Evolutionary conservation across 352 stramenopile species (phyloP).

Genomic region (Pythium utonaiense): DNA sequence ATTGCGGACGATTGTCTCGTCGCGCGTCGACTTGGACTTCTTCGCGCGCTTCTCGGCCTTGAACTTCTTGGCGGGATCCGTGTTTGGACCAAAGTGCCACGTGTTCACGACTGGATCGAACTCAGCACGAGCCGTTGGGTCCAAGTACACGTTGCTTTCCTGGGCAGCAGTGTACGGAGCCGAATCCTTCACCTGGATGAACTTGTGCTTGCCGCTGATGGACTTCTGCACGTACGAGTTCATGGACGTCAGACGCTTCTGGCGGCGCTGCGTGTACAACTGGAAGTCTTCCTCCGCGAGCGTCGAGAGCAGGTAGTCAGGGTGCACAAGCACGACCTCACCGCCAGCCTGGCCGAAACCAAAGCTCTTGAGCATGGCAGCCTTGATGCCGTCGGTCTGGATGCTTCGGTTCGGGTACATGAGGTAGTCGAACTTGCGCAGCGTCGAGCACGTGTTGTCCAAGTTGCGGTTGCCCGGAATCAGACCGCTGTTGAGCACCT

Average conservation of each 20-base stretch:
- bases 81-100: slow-evolving; percentile 67
- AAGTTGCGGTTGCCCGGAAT: slow-evolving; percentile 82
- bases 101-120: slow-evolving; percentile 63
- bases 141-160: slow-evolving; percentile 84
- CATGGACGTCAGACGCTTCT: slow-evolving; percentile 63
- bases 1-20: slow-evolving; percentile 15
- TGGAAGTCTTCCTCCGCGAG: slow-evolving; percentile 45
- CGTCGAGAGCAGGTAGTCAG: slow-evolving; percentile 64
- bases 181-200: slow-evolving; percentile 81
- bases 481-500: slow-evolving; percentile 71
- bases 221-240: slow-evolving; percentile 77
- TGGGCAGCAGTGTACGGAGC: slow-evolving; percentile 77
- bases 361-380: slow-evolving; percentile 80
- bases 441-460: slow-evolving; percentile 68
- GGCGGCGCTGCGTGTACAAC: slow-evolving; percentile 52
- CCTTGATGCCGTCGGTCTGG: slow-evolving; percentile 78
- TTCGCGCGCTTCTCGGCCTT: slow-evolving; percentile 28
- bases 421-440: slow-evolving; percentile 77
- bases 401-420: slow-evolving; percentile 80
- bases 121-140: slow-evolving; percentile 71
- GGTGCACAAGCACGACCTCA: slow-evolving; percentile 74
- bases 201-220: slow-evolving; percentile 66
- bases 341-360: slow-evolving; percentile 77
- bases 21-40: slow-evolving; percentile 12
- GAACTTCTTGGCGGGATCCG: slow-evolving; percentile 42